Base-by-base conservation (phyloP, 139 green algal species). In the Limnomonas spitsbergensis region DNA sequence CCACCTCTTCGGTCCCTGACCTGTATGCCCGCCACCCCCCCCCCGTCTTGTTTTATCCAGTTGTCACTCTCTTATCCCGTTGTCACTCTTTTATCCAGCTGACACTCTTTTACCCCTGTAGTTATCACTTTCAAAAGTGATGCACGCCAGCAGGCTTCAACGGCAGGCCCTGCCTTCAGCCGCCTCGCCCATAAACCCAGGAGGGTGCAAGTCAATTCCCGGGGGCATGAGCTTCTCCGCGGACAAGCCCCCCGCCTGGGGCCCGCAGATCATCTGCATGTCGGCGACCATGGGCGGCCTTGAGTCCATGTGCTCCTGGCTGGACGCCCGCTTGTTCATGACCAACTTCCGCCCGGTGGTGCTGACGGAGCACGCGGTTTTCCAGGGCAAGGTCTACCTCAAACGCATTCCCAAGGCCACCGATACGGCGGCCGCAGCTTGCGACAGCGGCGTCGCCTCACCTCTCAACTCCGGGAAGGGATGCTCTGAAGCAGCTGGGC, bases 221-320 rank as follows among this genome's bases (percentile, higher is more conserved):
- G 6, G 42, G 42, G 42, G 42, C 9, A 54, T 9, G 7, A 54
- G 42, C 42, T 6, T 9, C 6, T 6, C 42, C 42, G 42, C 42
- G 7, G n/a, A n/a, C n/a, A n/a, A 61, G 20, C 47, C 47, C 14
- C 20, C 47, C 47, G 47, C 14, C 47, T 61, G 47, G 14, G 14
- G 20, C 47, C 40, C 82, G 54, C 95, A 98, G 84, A 88, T 98
- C 54, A 78, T 98, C 2, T 91, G 86, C 85, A 98, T 98, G 95
- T 90, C 69, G 29, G 95, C 95, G 29, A 98, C 95, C 14, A 87
- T 98, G 80, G 85, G 91, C 0, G 96, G 97, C 53, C 81, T 92
- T 6, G 84, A 89, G 20, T 2, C 54, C 42, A 84, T 98, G n/a
- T 89, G 91, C 9, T 68, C 76, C 36, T 98, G 94, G 95, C 91